phyloP scores from a whole-genome alignment of 1,284 basidiomycete species.

The Apiotrichum siamense region DNA sequence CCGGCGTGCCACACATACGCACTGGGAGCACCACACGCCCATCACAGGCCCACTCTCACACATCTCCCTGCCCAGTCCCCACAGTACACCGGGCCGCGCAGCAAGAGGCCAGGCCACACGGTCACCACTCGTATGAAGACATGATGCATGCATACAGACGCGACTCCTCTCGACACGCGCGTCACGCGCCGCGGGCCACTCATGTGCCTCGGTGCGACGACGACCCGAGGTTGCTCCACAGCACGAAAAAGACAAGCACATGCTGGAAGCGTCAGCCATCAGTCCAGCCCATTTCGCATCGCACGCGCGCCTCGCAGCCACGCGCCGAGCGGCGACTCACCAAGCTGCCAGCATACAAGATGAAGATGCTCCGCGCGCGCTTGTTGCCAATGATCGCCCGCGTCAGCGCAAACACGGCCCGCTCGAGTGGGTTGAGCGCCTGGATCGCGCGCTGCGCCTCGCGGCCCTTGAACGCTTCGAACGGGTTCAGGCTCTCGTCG shows the following conservation, averaged over 20 bases:
- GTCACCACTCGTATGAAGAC: too few relatives aligned
- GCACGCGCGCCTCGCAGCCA: too few relatives aligned
- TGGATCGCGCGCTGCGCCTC: constrained; percentile 88
- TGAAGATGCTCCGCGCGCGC: constrained; percentile 56
- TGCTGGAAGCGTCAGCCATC: constrained; percentile 35
- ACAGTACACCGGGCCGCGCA: too few relatives aligned
- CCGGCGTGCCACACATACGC: too few relatives aligned
- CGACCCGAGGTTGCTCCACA: constrained; percentile 42
- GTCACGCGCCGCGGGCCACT: neutral
- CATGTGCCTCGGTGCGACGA: too few relatives aligned
- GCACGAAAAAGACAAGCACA: constrained; percentile 39
- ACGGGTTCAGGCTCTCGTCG: constrained; percentile 95
- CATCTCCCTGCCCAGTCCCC: too few relatives aligned
- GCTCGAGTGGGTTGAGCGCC: constrained; percentile 84
- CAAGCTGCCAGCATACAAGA: constrained; percentile 42
- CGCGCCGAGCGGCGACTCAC: too few relatives aligned
- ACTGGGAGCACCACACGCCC: too few relatives aligned
- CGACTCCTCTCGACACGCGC: neutral
- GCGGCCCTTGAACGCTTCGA: constrained; percentile 89
- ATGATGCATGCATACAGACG: neutral
- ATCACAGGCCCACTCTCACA: too few relatives aligned
- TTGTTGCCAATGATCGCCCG: constrained; percentile 81
- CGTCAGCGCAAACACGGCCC: constrained; percentile 78
- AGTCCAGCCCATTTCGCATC: neutral
- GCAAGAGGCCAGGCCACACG: too few relatives aligned